Percentiles rank a stretch among this genome's conserved stretches.
Conservation (phyloP, 768 basidiomycete species). For the Hypholoma sublateritium region DNA sequence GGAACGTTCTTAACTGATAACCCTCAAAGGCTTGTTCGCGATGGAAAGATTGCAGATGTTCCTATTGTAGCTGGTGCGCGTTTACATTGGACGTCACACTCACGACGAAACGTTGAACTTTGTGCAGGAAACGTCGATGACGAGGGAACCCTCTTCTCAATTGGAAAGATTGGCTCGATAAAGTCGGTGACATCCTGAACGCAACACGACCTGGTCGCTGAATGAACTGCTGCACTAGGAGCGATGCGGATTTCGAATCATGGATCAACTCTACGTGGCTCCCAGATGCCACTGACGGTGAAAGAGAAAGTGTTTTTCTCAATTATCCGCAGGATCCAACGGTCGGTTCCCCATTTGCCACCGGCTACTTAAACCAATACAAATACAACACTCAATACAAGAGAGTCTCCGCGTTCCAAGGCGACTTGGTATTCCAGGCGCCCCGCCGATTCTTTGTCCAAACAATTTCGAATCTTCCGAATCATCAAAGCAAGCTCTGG, state of each 20-base stretch:
- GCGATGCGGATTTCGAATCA: slow-evolving; percentile 15
- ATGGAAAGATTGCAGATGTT: slow-evolving; percentile 45
- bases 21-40: slow-evolving; percentile 37
- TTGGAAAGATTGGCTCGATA: slow-evolving; percentile 28
- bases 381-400: slow-evolving; percentile 39
- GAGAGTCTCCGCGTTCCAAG: slow-evolving; percentile 46
- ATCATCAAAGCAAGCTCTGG: slow-evolving; percentile 30
- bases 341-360: slow-evolving; percentile 12
- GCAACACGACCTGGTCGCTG: background rate
- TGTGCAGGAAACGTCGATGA: slow-evolving; percentile 47
- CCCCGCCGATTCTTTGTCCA: slow-evolving; percentile 49
- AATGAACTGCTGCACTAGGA: slow-evolving; percentile 6
- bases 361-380: slow-evolving; percentile 5
- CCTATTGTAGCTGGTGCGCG: slow-evolving; percentile 40
- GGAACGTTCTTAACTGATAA: slow-evolving; percentile 43
- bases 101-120: background rate
- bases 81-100: background rate
- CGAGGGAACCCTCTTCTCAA: slow-evolving; percentile 38
- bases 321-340: slow-evolving; percentile 8
- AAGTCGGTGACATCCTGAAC: background rate
- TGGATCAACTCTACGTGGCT: slow-evolving; percentile 19
- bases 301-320: slow-evolving; percentile 2
- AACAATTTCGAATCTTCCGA: slow-evolving; percentile 35
- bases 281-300: slow-evolving; percentile 12
- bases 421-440: slow-evolving; percentile 49